Evolutionary conservation across 1,139 yeast species (phyloP).

Genomic region (Hyphopichia fennica): DNA sequence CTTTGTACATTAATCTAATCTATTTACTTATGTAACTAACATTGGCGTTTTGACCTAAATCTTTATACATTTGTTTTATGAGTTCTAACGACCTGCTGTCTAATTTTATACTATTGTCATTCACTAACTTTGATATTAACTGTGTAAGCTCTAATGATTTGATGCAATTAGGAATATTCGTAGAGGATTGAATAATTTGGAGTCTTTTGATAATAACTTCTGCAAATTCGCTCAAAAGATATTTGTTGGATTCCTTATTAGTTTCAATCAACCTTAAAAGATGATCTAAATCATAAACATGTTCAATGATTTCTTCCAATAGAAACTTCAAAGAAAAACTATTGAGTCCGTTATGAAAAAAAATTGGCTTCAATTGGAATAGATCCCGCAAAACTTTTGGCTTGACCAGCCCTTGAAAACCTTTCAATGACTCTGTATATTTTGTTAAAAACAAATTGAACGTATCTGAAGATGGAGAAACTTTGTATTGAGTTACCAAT

Average conservation of each 20-base stretch:
- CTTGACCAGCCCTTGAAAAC: neutral
- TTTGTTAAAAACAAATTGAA: slow-evolving; percentile 19
- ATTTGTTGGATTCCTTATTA: slow-evolving; percentile 8
- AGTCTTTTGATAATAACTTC: slow-evolving; percentile 15
- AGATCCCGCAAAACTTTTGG: slow-evolving; percentile 22
- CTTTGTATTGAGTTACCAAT: slow-evolving; percentile 16
- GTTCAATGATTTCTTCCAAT: slow-evolving; percentile 12
- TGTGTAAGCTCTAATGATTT: slow-evolving; percentile 18
- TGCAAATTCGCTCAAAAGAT: slow-evolving; percentile 13
- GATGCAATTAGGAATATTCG: slow-evolving; percentile 7
- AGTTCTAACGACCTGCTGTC: slow-evolving; percentile 7
- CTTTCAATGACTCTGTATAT: slow-evolving; percentile 8
- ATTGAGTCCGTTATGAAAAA: slow-evolving; percentile 25
- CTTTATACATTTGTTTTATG: neutral
- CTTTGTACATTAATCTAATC: neutral
- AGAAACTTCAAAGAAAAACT: slow-evolving; percentile 20
- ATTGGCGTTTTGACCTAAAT: neutral
- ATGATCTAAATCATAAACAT: slow-evolving; percentile 30
- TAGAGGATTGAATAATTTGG: slow-evolving; percentile 10
- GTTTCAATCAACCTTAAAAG: slow-evolving; percentile 23
- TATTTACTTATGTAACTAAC: neutral
- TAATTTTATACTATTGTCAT: slow-evolving; percentile 10
- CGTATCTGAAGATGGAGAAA: slow-evolving; percentile 28
- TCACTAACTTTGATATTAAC: slow-evolving; percentile 14
- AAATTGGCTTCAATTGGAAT: slow-evolving; percentile 27